Percentiles rank a stretch among this genome's conserved stretches.
Evolutionary conservation across 2,329 filamentous ascomycete species (phyloP).

Genomic region (Aspergillus puulaauensis): DNA sequence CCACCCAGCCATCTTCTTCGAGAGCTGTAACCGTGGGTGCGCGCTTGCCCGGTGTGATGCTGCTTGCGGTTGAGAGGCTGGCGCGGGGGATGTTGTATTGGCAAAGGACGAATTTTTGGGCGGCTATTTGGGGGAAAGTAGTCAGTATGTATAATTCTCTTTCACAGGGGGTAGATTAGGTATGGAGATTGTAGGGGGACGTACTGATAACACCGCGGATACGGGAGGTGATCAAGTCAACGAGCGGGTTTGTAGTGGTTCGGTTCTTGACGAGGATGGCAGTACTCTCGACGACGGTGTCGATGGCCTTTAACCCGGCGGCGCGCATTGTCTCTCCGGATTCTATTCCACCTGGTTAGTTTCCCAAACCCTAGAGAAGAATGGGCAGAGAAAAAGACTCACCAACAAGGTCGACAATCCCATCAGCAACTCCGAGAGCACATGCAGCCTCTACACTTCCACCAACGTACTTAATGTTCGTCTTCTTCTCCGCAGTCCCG

Average conservation of each 20-base stretch:
- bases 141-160: background rate
- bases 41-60: conserved; percentile 88
- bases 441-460: conserved; percentile 97
- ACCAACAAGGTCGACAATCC: conserved; percentile 97
- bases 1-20: conserved; percentile 88
- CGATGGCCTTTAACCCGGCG: conserved; percentile 88
- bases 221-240: conserved; percentile 80
- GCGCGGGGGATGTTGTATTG: conserved; percentile 87
- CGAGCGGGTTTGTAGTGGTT: conserved; percentile 74
- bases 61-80: conserved; percentile 65
- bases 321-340: conserved; percentile 98
- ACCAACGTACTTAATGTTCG: conserved; percentile 89
- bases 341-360: conserved; percentile 54
- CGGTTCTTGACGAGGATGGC: conserved; percentile 92
- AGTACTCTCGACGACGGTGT: conserved; percentile 84
- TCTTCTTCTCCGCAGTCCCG: conserved; percentile 55
- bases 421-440: conserved; percentile 90
- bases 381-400: conserved; percentile 40
- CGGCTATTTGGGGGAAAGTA: conserved; percentile 50
- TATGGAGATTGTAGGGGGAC: conserved; percentile 21
- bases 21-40: conserved; percentile 88
- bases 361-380: background rate
- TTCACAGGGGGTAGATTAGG: background rate
- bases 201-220: conserved; percentile 88
- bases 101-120: conserved; percentile 90